Evolutionary conservation across 2,329 filamentous ascomycete species (phyloP).

Genomic region (Fusarium xylarioides): DNA sequence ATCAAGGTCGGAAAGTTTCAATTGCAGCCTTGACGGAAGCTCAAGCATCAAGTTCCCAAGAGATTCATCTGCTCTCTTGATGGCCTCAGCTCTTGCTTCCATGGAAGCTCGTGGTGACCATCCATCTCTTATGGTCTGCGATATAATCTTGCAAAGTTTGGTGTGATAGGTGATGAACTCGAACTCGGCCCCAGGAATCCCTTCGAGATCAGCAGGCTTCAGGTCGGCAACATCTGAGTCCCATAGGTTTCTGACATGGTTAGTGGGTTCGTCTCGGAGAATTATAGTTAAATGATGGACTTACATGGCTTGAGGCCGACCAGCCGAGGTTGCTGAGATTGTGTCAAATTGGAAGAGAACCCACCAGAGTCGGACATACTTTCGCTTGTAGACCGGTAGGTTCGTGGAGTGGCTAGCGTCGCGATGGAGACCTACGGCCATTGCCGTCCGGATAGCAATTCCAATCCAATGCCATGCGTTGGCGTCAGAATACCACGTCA

Average conservation of each 20-base stretch:
- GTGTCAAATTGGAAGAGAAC: conserved; percentile 14
- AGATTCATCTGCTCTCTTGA: neutral
- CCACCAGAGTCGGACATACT: conserved; percentile 9
- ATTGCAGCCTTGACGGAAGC: neutral
- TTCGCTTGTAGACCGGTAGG: conserved; percentile 4
- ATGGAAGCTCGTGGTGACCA: neutral
- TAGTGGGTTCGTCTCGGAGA: neutral
- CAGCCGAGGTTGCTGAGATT: conserved; percentile 1
- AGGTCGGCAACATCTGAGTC: neutral
- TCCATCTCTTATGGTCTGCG: neutral
- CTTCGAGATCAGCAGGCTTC: neutral
- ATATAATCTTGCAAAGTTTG: conserved; percentile 10
- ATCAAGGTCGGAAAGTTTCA: neutral
- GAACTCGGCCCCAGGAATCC: neutral
- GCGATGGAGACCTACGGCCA: conserved; percentile 6
- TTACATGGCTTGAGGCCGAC: conserved; percentile 8
- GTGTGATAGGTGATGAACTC: neutral
- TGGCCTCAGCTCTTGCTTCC: neutral
- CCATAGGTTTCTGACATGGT: neutral
- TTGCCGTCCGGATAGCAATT: conserved; percentile 3
- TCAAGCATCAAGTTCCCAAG: neutral
- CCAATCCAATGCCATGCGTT: conserved; percentile 21
- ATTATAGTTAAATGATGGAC: neutral
- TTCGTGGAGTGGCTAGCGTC: conserved; percentile 4
- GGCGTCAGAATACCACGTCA: conserved; percentile 12